phyloP scores from a whole-genome alignment of 139 green algal genomes.

The Chlorella sp. region DNA sequence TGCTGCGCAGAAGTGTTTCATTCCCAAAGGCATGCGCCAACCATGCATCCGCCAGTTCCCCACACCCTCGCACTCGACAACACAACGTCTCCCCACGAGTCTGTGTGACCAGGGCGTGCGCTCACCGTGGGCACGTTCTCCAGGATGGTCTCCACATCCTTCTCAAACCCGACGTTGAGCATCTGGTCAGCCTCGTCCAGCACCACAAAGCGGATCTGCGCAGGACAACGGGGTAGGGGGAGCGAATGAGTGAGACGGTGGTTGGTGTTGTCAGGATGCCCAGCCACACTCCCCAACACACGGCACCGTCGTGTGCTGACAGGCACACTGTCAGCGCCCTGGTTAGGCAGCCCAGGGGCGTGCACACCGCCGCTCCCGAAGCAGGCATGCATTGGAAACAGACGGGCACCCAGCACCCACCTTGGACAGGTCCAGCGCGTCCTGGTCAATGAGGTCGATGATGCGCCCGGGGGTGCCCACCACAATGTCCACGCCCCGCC shows the following conservation, averaged over 20 bases:
- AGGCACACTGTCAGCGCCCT: too few species aligned
- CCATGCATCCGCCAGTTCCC: background rate
- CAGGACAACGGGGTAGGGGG: background rate
- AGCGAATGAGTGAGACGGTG: background rate
- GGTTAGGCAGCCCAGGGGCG: too few species aligned
- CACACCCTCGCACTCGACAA: too few species aligned
- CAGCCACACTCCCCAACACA: background rate
- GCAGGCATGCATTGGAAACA: too few species aligned
- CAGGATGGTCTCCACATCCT: conserved; percentile 98
- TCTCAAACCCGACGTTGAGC: conserved; percentile 97
- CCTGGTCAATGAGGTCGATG: conserved; percentile 95
- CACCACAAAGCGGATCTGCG: conserved; percentile 86
- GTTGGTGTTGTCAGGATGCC: background rate
- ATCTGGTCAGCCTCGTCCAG: conserved; percentile 99
- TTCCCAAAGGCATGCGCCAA: too few species aligned
- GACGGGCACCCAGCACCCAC: too few species aligned
- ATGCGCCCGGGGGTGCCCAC: conserved; percentile 97
- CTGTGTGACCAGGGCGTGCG: too few species aligned
- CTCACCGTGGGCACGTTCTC: conserved; percentile 59
- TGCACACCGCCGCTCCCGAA: too few species aligned
- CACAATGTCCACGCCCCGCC: conserved; percentile 89
- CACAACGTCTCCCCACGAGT: too few species aligned
- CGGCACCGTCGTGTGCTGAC: too few species aligned
- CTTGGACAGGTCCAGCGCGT: conserved; percentile 72
- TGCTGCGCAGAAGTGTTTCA: too few species aligned